Conservation (phyloP, 2,329 filamentous ascomycete genomes). For the Xylaria sp. region DNA sequence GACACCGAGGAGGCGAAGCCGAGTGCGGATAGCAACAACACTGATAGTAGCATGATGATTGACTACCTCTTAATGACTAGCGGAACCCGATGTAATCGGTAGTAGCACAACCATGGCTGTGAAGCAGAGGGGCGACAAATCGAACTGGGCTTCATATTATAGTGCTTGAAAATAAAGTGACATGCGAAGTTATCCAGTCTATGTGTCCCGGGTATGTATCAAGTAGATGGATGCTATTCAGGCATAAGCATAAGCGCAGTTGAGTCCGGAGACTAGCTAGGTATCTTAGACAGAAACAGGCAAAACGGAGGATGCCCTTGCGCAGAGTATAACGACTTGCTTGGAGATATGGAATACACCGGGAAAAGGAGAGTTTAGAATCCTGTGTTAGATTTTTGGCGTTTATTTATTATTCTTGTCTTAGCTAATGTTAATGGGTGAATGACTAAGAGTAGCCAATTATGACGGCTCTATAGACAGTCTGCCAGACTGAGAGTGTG, state of each 20-base stretch:
- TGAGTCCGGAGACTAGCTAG: background rate
- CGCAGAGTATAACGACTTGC: background rate
- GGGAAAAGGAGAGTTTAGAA: background rate
- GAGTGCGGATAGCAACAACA: conserved; percentile 40
- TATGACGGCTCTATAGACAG: background rate
- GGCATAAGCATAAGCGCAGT: conserved; percentile 16
- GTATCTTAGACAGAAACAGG: conserved; percentile 7
- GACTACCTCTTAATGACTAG: background rate
- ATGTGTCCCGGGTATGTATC: conserved; percentile 8
- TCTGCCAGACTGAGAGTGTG: background rate
- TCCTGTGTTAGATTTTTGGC: background rate
- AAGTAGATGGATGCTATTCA: conserved; percentile 26
- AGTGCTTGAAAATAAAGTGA: background rate
- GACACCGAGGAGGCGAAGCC: conserved; percentile 44
- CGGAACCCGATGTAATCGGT: conserved; percentile 1
- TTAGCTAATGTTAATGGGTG: background rate
- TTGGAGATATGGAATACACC: background rate
- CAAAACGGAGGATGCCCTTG: conserved; percentile 15
- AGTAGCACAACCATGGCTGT: background rate
- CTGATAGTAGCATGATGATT: conserved; percentile 42
- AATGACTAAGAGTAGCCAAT: background rate
- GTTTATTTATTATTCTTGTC: background rate
- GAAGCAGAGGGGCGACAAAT: conserved; percentile 11
- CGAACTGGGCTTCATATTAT: conserved; percentile 18
- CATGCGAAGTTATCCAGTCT: background rate